Base-by-base conservation (phyloP, 306 rosid genomes). In the Quercus glauca region DNA sequence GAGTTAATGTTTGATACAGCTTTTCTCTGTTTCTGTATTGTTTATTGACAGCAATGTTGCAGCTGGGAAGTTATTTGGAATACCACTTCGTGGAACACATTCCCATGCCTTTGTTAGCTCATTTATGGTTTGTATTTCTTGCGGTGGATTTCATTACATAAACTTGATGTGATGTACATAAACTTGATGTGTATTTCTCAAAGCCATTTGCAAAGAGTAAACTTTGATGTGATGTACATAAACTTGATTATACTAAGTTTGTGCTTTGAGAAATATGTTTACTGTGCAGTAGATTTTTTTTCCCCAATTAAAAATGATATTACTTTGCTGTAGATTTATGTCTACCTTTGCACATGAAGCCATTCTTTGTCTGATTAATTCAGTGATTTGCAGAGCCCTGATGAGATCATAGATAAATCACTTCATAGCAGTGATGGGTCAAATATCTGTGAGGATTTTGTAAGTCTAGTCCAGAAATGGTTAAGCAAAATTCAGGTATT, bases 51-150 rank as follows among this genome's bases (percentile, higher is more conserved):
- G 99, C 89, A 96, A 96, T 85, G 99, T 93, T 81, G 98, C 98
- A 41, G 99, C 99, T 71, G 99, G 99, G 84, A 93, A 83, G 86
- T 84, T 91, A 85, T 96, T 96, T 57, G 94, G 97, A 79, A 96
- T 96, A 79, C 98, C 99, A 28, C 97, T 96, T 69, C 93, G 97
- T 73, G 99, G 99, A 73, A 96, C 99, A 60, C 99, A 96, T 87
- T 96, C 99, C 60, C 99, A 96, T 93, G 99, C 99, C 81, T 96
- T 96, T 37, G 94, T 96, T 85, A 96, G 99, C 92, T 96, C 99
- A 76, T 96, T 88, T 82, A 89, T 93, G 98, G 99, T 96, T 58
- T 53, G 98, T 89, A 68, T 73, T 69, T 85, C 76, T 73, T 83
- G 79, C 82, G 52, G 75, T 77, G 33, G 71, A 78, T 33, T 77